Base-by-base conservation (phyloP, 2,329 filamentous ascomycete species). In the Penicillium carneum region DNA sequence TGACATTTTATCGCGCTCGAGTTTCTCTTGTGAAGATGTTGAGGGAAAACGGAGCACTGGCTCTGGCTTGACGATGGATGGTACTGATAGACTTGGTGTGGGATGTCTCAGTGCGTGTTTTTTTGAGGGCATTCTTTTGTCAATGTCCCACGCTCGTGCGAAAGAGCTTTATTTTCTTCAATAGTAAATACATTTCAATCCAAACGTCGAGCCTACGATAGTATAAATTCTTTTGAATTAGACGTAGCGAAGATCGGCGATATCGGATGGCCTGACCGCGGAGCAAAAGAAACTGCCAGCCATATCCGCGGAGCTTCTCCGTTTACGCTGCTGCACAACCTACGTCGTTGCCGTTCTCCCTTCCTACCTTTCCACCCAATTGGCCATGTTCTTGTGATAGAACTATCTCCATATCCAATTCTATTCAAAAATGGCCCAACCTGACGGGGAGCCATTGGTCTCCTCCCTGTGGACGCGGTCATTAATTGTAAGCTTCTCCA, bases 391-490 rank as follows among this genome's bases (percentile, higher is more conserved):
- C 33, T 43, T 38, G 34, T 42, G 45, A 47, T 67, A 68, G 53
- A 62, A 39, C n/a, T 39, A 29, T 31, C 34, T 18, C 8, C 20
- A 41, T 26, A 42, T 46, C 16, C 36, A 47, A 29, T 12, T 50
- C 29, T 33, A 33, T 41, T 20, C 42, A 53, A 64, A 59, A 31
- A 76, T 76, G 69, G 62, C 69, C 56, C 68, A 74, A 65, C 52
- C 62, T 34, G 71, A 74, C 41, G 60, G 71, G 56, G 71, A 74
- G 67, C 70, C 76, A 61, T 68, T 76, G 70, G 77, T 77, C 66
- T 73, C 74, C 63, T 78, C 78, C 33, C 70, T 77, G 23, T 81
- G 79, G 79, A 80, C 78, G 41, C 75, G 78, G 63, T 81, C 79
- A 31, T 71, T 80, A 41, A 63, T 77, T 61, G 76, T 78, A 77